Base-by-base conservation (phyloP, 176 grass and related monocot genomes). In the Oryza meyeriana region DNA sequence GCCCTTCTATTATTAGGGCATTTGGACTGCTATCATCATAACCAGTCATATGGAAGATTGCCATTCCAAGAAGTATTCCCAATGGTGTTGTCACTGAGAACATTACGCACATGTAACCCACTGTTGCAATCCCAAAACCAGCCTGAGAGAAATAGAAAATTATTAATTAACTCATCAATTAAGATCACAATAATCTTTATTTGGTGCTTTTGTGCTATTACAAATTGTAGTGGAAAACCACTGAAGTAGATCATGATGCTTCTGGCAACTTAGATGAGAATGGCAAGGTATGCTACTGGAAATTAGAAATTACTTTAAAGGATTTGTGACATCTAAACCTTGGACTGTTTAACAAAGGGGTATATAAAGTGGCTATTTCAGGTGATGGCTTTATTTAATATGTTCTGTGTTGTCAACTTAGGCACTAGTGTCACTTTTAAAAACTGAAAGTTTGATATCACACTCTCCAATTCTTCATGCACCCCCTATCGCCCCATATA, bases 51-150 rank as follows among this genome's bases (percentile, higher is more conserved):
- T 93, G 86, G 89, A 95, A 98, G 57, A 99, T 52, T 8, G 84
- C 71, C 96, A 99, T 99, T 67, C 96, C 96, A 32, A 98, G 84
- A 61, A 98, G 81, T 78, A 98, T 98, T 45, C 96, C 96, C 44
- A 95, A 14, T 38, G 96, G 93, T 62, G 93, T 93, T 34, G 96
- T 98, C 64, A 95, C 88, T 20, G 96, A 90, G 87, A 98, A 98
- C 96, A 98, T 95, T 78, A 98, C 65, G 74, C 96, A 98, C 96
- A 95, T 98, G 76, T 98, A 98, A 40, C 76, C 87, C 45, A 98
- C 92, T 10, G 93, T 95, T 44, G 74, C 61, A 83, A 95, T 50
- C 48, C 81, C 91, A 69, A 99, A 99, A 69, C 96, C 96, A 85
- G 96, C 96, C 96, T 98, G 91, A 63, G 66, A 87, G 36, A 76